Percentiles rank a stretch among this genome's conserved stretches.
phyloP scores from a whole-genome alignment of 129 eudicot genomes.

The Smallanthus sonchifolius region DNA sequence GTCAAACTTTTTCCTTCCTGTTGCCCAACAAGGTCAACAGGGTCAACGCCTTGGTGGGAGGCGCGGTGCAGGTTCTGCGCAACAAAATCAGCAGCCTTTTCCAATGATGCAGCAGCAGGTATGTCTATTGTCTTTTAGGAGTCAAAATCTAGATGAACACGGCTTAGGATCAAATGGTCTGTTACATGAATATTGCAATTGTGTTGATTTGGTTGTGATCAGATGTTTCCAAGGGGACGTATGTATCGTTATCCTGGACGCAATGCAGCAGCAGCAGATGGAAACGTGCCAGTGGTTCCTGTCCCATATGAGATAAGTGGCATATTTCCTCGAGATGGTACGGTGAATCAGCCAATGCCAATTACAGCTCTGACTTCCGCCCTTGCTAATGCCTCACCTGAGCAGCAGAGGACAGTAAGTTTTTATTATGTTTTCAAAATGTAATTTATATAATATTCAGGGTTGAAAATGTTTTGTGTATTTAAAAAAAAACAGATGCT shows the following conservation, averaged over 20 bases:
- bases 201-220: not conserved
- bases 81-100: not conserved
- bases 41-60: not conserved
- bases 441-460: not conserved
- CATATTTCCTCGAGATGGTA: not conserved
- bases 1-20: constrained; percentile 53
- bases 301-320: not conserved
- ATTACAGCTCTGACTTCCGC: constrained; percentile 59
- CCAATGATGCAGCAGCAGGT: not conserved
- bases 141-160: not conserved
- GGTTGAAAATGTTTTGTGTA: not conserved
- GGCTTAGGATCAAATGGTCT: not conserved
- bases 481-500: constrained; percentile 12
- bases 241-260: constrained; percentile 44
- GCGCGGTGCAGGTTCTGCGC: not conserved
- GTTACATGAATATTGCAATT: not conserved
- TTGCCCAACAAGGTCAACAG: constrained; percentile 36
- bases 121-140: not conserved
- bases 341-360: constrained; percentile 23
- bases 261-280: not conserved
- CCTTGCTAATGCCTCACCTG: constrained; percentile 66
- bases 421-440: not conserved
- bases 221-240: constrained; percentile 72
- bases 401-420: constrained; percentile 61
- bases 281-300: not conserved